Percentiles rank a stretch among this genome's conserved stretches.
Conservation (phyloP, 2,329 filamentous ascomycete genomes). For the Fusarium graminum region DNA sequence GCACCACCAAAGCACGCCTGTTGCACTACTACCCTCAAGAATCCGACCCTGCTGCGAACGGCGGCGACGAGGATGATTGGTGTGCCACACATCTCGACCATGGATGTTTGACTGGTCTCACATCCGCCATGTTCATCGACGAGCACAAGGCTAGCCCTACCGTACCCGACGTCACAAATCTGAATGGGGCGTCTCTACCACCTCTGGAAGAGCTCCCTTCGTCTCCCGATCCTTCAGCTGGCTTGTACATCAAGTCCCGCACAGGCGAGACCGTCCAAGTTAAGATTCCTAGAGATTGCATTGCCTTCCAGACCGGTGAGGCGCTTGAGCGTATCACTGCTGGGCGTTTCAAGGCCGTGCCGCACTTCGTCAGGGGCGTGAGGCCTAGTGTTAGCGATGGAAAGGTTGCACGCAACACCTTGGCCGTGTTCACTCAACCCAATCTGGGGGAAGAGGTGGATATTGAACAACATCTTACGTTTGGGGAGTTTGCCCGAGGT, state of each 20-base stretch:
- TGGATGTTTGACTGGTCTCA: constrained; percentile 92
- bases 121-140: constrained; percentile 95
- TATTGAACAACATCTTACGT: constrained; percentile 73
- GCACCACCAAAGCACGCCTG: constrained; percentile 89
- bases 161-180: constrained; percentile 47
- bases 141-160: constrained; percentile 66
- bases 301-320: constrained; percentile 97
- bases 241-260: constrained; percentile 93
- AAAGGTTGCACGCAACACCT: constrained; percentile 81
- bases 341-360: constrained; percentile 93
- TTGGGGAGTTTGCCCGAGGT: constrained; percentile 79
- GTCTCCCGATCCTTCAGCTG: constrained; percentile 86
- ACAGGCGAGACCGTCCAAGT: constrained; percentile 88
- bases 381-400: constrained; percentile 65
- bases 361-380: constrained; percentile 91
- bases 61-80: constrained; percentile 83
- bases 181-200: constrained; percentile 53
- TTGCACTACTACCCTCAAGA: constrained; percentile 89
- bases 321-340: constrained; percentile 89
- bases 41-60: constrained; percentile 53
- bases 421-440: constrained; percentile 97
- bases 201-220: constrained; percentile 77
- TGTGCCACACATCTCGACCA: constrained; percentile 93
- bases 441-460: constrained; percentile 87
- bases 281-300: constrained; percentile 88